A percentile compares a stretch with the other conserved stretches of the same genome.
phyloP scores from a whole-genome alignment of 306 rosid species.

The Sesbania bispinosa region DNA sequence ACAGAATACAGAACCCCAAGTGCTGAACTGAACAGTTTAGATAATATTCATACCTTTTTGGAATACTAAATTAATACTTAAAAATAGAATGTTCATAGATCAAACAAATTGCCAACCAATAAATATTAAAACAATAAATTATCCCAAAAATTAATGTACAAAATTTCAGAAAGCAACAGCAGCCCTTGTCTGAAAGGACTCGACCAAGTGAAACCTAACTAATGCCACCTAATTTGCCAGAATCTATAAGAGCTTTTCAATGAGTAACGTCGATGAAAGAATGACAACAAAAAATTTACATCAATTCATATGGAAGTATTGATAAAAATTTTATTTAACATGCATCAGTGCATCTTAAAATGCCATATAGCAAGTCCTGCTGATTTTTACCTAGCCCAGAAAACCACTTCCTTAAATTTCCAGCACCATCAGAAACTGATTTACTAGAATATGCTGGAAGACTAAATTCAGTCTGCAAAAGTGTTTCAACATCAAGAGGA shows the following conservation, averaged over 20 bases:
- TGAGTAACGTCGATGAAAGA: neutral
- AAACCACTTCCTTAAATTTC: conserved; percentile 53
- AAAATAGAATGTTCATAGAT: neutral
- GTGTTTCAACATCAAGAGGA: conserved; percentile 49
- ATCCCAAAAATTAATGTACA: neutral
- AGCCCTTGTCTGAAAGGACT: conserved; percentile 8
- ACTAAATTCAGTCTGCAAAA: conserved; percentile 31
- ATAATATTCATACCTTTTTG: neutral
- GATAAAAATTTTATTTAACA: conserved; percentile 15
- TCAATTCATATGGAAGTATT: conserved; percentile 28
- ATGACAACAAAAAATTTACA: neutral
- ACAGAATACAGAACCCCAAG: neutral
- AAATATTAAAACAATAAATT: neutral
- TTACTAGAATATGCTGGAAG: conserved; percentile 13
- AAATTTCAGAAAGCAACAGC: neutral
- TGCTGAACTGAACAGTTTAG: neutral
- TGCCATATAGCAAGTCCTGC: conserved; percentile 37
- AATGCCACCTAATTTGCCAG: neutral
- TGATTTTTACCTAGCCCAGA: conserved; percentile 46
- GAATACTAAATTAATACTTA: neutral
- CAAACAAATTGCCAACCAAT: neutral
- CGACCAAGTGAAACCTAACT: conserved; percentile 3
- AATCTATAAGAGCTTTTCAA: conserved; percentile 15
- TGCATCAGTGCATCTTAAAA: conserved; percentile 28
- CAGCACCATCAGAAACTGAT: conserved; percentile 26